These are phyloP conservation scores for Setaria viridis DNA, from an alignment of 202 grass and related monocot species.

Conservation along the genomic window DNA sequence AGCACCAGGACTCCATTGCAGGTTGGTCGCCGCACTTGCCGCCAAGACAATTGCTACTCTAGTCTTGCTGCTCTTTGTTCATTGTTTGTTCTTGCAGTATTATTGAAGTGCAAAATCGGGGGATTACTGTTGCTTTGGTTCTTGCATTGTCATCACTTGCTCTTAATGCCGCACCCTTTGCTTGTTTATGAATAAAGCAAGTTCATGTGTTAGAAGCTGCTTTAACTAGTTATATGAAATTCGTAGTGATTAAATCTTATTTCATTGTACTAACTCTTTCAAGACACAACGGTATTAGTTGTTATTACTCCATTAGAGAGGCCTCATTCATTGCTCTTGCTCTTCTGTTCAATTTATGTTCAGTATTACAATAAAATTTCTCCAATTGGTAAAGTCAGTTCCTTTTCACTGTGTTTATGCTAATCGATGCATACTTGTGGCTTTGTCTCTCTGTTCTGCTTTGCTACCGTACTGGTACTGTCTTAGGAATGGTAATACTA, in stretches of 20 bases:
- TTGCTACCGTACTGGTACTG: background rate
- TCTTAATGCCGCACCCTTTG: background rate
- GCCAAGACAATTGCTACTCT: background rate
- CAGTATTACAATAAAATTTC: conserved; percentile 1
- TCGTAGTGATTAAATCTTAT: background rate
- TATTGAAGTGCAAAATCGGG: background rate
- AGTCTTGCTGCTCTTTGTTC: background rate
- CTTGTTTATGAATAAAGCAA: background rate
- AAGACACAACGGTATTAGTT: background rate
- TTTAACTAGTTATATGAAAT: background rate
- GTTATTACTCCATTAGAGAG: conserved; percentile 15
- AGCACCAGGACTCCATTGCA: conserved; percentile 87
- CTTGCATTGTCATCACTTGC: conserved; percentile 15
- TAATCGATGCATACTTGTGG: background rate
- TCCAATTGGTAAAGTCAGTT: conserved; percentile 3
- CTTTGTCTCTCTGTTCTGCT: background rate
- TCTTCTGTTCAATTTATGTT: conserved; percentile 6
- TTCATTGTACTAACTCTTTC: background rate
- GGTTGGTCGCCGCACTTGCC: conserved; percentile 47
- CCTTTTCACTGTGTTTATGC: conserved; percentile 9
- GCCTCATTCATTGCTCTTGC: background rate
- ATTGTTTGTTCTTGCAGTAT: background rate
- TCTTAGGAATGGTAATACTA: background rate
- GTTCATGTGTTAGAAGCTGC: background rate
- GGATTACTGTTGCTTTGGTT: background rate